Base-by-base conservation (phyloP, 2,329 filamentous ascomycete genomes). In the Akanthomyces dipterigenus region DNA sequence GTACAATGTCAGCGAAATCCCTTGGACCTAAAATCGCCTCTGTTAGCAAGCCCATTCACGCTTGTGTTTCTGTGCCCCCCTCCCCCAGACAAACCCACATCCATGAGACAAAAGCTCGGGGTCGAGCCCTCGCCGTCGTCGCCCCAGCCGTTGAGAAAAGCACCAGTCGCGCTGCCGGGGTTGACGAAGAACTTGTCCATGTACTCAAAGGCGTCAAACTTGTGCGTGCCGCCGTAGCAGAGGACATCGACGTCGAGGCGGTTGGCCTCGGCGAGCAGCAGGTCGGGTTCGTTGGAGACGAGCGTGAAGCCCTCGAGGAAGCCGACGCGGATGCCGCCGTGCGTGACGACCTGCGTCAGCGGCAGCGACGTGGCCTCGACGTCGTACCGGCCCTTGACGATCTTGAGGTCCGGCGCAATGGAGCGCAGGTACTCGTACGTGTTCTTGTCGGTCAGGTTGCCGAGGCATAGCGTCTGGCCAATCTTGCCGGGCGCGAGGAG, bases 71-170 rank as follows among this genome's bases (percentile, higher is more conserved):
- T 14, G 12, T n/a, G n/a, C 18, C 36, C 5, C 26, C 14, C 6
- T 24, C 6, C 24, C 9, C 22, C 4, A 9, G 16, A 22, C 61
- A 60, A 50, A 88, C 91, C 79, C 75, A 97, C 93, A 83, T 98
- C 93, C 93, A 98, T 97, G 74, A 98, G 77, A 71, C 95, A 96
- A 76, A 98, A 97, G 73, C 92, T 96, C 28, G 93, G 93, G 61
- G 87, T 88, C 26, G 89, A 89, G 60, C 93, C 89, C 70, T 90
- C 85, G n/a, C 77, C 79, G 45, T 82, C 82, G 56, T 77, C 76
- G 22, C 77, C 77, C 80, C 83, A 87, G 22, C 82, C 81, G 1
- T 81, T 82, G 24, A 82, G 77, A 65, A 84, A 85, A 3, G 85
- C 85, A 11, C 86, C 86, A 5, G 86, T 88, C 26, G 85, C 86